Evolutionary conservation across 805 yeast species (phyloP), one percentile per base, ranked within the genome.

Genomic region (Hanseniaspora meyeri): DNA sequence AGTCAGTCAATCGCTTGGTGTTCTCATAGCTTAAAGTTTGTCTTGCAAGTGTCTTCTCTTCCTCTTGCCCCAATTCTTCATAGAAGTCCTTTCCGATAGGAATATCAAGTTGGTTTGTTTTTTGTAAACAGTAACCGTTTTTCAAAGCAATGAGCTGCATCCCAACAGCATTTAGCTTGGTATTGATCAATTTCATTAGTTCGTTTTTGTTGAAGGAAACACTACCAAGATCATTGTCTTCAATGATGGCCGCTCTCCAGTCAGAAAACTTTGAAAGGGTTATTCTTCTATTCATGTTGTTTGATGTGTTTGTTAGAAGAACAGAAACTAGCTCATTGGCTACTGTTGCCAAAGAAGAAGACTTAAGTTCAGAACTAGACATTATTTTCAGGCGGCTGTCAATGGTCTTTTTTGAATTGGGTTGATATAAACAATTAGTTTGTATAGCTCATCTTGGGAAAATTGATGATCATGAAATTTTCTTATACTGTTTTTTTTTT

Each of bases 221-320:
- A 34, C 10, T 29, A 1, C 6, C 9, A 39, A 24, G 17, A 14
- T 37, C 34, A 3, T 24, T 48, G 17, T 53, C 57, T n/a, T 38
- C 43, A 2, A 53, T 37, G 27, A 53, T 53, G 0, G 43, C 46
- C 17, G 29, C 10, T 39, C 29, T 45, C 57, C 57, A 53, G 20
- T 53, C 57, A 17, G 31, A 19, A 20, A 53, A 53, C 31, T 46
- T 53, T 12, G 10, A 14, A 9, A 31, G 46, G 1, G 51, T 16
- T 17, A 53, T 43, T 53, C 51, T 53, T 19, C 32, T 53, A 16
- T 49, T 45, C 4, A 31, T 3, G 10, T 38, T 38, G n/a, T 39
- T 49, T 29, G 43, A 37, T 17, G 52, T 42, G 29, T 49, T 38
- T 24, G 52, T 49, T 31, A 29, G 9, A n/a, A 49, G 24, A 12